A percentile compares a stretch with the other conserved stretches of the same genome.
phyloP scores from a whole-genome alignment of 106 monocot genomes.

The Dendrobium catenatum region DNA sequence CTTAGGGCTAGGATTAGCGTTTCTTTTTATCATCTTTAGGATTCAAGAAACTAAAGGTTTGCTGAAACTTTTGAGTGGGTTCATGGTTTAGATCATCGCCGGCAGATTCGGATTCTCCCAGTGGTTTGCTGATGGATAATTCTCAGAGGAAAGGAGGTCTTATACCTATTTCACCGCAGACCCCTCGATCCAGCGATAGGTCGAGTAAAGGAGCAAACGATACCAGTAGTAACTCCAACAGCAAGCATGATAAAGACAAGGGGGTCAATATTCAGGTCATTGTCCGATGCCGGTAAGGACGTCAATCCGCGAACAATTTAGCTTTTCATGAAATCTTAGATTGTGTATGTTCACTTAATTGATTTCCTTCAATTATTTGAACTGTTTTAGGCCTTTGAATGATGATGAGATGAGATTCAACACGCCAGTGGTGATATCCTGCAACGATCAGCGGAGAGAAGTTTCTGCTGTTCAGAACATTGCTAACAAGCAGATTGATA shows the following conservation, averaged over 20 bases:
- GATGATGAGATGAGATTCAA: constrained; percentile 45
- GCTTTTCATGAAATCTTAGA: neutral
- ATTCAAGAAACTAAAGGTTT: too few relatives aligned
- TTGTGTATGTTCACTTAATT: neutral
- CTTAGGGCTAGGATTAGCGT: neutral
- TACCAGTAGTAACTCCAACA: constrained; percentile 10
- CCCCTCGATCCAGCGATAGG: constrained; percentile 43
- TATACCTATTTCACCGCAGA: constrained; percentile 33
- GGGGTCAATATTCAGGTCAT: constrained; percentile 60
- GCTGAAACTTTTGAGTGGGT: neutral
- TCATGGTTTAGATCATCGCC: neutral
- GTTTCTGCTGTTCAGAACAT: constrained; percentile 54
- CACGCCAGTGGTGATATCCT: constrained; percentile 39
- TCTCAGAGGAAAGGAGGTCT: constrained; percentile 27
- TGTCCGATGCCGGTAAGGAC: constrained; percentile 46
- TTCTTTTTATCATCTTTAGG: neutral
- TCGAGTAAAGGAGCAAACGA: constrained; percentile 13
- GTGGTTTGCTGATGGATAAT: constrained; percentile 11
- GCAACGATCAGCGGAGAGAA: constrained; percentile 50
- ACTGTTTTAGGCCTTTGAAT: constrained; percentile 36
- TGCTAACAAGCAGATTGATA: constrained; percentile 36
- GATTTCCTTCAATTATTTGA: neutral
- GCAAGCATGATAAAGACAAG: constrained; percentile 41
- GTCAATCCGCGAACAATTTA: neutral
- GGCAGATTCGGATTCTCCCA: neutral